These are phyloP conservation scores for Halenospora varia DNA, from an alignment of 495 filamentous ascomycete species.

Conservation along the genomic window DNA sequence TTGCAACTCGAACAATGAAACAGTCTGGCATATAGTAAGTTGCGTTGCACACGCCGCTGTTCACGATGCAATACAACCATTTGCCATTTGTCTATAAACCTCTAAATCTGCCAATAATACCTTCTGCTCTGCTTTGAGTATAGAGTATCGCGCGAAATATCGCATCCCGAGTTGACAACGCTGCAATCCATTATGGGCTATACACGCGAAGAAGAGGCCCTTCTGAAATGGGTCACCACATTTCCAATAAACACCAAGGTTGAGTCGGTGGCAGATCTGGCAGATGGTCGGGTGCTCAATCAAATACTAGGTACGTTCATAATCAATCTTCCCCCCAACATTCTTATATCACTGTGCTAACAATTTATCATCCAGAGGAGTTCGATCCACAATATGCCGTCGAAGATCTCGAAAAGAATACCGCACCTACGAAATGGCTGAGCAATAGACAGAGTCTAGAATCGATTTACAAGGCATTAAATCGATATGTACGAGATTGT, in stretches of 20 bases:
- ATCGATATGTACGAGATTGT: constrained; percentile 60
- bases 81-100: not conserved
- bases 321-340: constrained; percentile 14
- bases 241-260: constrained; percentile 21
- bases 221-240: constrained; percentile 24
- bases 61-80: constrained; percentile 17
- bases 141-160: not conserved
- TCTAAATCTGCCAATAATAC: not conserved
- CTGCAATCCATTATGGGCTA: constrained; percentile 2
- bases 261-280: constrained; percentile 55
- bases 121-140: not conserved
- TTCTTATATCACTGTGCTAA: constrained; percentile 9
- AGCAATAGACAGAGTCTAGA: constrained; percentile 60
- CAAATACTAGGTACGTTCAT: constrained; percentile 59
- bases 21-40: constrained; percentile 13
- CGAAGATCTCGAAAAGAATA: constrained; percentile 49
- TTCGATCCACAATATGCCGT: constrained; percentile 67
- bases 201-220: constrained; percentile 10
- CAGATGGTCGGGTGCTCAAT: constrained; percentile 67
- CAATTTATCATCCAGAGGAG: constrained; percentile 36
- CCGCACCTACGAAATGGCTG: constrained; percentile 38
- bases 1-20: constrained; percentile 7
- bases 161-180: not conserved
- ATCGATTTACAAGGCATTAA: constrained; percentile 61
- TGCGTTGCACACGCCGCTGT: constrained; percentile 1